Evolutionary conservation across 495 filamentous ascomycete genomes (phyloP).

Genomic region (Hypoxylon crocopeplum): DNA sequence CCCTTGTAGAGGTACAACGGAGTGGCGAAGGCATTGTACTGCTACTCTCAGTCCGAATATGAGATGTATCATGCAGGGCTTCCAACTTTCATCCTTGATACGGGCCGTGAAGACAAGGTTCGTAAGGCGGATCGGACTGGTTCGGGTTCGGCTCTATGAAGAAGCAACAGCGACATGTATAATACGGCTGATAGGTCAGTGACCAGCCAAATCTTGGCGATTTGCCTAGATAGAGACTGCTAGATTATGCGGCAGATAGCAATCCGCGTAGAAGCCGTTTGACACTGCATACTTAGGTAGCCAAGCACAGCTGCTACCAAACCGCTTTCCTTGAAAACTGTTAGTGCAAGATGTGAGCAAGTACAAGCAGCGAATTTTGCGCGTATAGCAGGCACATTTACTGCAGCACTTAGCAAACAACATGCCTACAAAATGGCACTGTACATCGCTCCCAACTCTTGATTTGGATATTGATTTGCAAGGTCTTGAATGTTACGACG

Average conservation of each 20-base stretch:
- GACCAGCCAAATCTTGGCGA: too few species aligned
- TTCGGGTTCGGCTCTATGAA: too few species aligned
- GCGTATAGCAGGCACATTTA: neutral
- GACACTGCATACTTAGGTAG: neutral
- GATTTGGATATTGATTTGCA: neutral
- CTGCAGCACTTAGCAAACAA: constrained; percentile 2
- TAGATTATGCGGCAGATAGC: too few species aligned
- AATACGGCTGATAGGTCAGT: too few species aligned
- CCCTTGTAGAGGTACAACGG: neutral
- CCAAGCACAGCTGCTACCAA: neutral
- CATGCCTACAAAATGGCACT: neutral
- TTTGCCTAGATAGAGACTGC: too few species aligned
- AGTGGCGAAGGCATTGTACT: neutral
- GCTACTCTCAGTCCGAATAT: neutral
- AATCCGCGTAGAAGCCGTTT: neutral
- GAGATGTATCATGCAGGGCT: neutral
- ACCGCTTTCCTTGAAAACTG: neutral
- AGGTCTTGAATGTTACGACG: neutral
- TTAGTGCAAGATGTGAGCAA: neutral
- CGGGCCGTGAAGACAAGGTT: too few species aligned
- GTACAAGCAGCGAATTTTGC: constrained; percentile 3
- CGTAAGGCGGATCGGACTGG: too few species aligned
- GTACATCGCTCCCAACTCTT: neutral
- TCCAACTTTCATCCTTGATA: too few species aligned
- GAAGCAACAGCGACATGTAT: too few species aligned